phyloP scores from a whole-genome alignment of 2,329 filamentous ascomycete genomes.

The Epicoccum sorghinum region DNA sequence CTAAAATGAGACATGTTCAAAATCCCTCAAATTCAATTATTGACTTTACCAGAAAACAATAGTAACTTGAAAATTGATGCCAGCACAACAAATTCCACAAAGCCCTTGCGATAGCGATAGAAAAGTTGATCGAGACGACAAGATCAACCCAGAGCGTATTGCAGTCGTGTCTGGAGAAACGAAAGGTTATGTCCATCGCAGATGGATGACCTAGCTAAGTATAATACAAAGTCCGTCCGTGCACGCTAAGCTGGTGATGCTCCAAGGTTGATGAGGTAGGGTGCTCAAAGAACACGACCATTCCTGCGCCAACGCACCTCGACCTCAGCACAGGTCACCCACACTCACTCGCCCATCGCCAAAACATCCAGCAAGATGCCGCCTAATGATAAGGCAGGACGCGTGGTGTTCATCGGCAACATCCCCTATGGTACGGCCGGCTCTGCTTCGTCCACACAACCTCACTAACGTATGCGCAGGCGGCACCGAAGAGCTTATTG shows the following conservation, averaged over 20 bases:
- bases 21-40: too few species aligned
- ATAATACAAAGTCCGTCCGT: not conserved
- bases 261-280: not conserved
- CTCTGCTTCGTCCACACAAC: slow-evolving; percentile 7
- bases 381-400: slow-evolving; percentile 69
- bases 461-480: slow-evolving; percentile 59
- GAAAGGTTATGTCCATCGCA: too few species aligned
- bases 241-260: slow-evolving; percentile 11
- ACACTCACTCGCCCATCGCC: not conserved
- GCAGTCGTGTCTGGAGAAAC: too few species aligned
- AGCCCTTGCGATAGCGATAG: too few species aligned
- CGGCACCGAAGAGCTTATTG: slow-evolving; percentile 93
- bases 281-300: slow-evolving; percentile 10
- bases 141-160: too few species aligned
- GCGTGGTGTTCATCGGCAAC: slow-evolving; percentile 84
- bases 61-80: too few species aligned
- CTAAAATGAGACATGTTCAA: too few species aligned
- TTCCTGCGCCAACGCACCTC: not conserved
- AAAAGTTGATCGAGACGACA: too few species aligned
- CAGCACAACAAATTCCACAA: too few species aligned
- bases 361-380: slow-evolving; percentile 28
- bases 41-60: too few species aligned
- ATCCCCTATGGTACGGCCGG: slow-evolving; percentile 74
- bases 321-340: not conserved
- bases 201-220: not conserved